Percentiles rank a stretch among this genome's conserved stretches.
Conservation (phyloP, 345 rosid species). For the Eucalyptus leucophloia region DNA sequence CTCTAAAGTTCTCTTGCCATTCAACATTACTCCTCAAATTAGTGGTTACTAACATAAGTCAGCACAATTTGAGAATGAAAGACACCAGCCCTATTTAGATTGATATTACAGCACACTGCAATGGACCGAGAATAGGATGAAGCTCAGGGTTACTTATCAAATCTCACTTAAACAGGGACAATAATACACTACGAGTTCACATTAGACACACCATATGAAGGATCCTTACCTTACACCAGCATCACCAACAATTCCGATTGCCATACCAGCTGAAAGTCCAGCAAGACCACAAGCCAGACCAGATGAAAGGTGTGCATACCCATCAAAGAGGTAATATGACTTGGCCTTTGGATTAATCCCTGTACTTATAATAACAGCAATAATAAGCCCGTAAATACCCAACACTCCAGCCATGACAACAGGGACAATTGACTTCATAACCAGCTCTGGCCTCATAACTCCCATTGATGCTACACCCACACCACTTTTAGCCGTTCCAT, state of each 20-base stretch:
- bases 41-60: background rate
- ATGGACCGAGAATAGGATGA: background rate
- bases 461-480: slow-evolving; percentile 46
- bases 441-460: slow-evolving; percentile 45
- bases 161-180: background rate
- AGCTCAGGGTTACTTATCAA: background rate
- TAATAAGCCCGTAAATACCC: slow-evolving; percentile 42
- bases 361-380: slow-evolving; percentile 37
- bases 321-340: slow-evolving; percentile 35
- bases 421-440: slow-evolving; percentile 42
- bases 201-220: background rate
- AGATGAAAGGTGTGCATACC: slow-evolving; percentile 38
- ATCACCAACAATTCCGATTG: slow-evolving; percentile 43
- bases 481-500: slow-evolving; percentile 45
- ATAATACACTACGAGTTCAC: background rate
- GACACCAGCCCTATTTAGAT: background rate
- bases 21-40: background rate
- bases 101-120: background rate
- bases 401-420: slow-evolving; percentile 47
- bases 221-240: slow-evolving; percentile 31
- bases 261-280: slow-evolving; percentile 47
- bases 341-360: slow-evolving; percentile 40
- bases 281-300: slow-evolving; percentile 47
- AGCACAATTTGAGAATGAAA: background rate
- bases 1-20: background rate